Conservation (phyloP, 2,329 filamentous ascomycete genomes). For the Fusarium anthophilum region DNA sequence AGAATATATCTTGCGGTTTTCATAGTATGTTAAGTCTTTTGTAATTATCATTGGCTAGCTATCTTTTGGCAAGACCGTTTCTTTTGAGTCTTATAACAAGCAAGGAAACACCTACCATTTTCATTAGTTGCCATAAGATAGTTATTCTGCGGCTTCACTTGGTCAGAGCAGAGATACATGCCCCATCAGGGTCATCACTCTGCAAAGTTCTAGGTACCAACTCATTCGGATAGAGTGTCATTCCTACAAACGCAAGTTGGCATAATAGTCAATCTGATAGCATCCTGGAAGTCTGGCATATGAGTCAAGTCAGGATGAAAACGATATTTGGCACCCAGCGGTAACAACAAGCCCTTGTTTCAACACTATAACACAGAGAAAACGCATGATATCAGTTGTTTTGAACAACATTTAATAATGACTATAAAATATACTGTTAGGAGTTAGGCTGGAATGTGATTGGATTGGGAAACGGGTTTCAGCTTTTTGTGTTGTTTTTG, state of each 20-base stretch:
- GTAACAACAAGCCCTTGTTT: too few relatives aligned
- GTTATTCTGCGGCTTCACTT: too few relatives aligned
- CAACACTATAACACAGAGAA: too few relatives aligned
- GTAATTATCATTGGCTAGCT: not conserved
- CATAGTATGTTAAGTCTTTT: not conserved
- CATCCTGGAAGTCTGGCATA: rapidly evolving
- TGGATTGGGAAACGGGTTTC: too few relatives aligned
- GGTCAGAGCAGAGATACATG: rapidly evolving
- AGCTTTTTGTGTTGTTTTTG: too few relatives aligned
- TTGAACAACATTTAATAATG: rapidly evolving
- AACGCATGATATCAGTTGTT: too few relatives aligned
- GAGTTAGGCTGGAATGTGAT: too few relatives aligned
- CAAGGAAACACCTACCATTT: not conserved
- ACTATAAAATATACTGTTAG: too few relatives aligned
- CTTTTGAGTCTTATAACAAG: rapidly evolving
- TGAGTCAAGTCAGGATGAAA: not conserved
- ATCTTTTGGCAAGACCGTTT: not conserved
- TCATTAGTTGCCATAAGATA: not conserved
- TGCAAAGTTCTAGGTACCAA: not conserved
- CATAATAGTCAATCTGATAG: rapidly evolving
- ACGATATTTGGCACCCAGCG: too few relatives aligned
- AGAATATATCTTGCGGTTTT: not conserved
- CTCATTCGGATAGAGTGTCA: rapidly evolving
- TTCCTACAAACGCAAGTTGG: not conserved
- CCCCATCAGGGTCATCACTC: not conserved